These are phyloP conservation scores for Stentor coeruleus DNA, from an alignment of 73 alveolate genomes.

Conservation along the genomic window DNA sequence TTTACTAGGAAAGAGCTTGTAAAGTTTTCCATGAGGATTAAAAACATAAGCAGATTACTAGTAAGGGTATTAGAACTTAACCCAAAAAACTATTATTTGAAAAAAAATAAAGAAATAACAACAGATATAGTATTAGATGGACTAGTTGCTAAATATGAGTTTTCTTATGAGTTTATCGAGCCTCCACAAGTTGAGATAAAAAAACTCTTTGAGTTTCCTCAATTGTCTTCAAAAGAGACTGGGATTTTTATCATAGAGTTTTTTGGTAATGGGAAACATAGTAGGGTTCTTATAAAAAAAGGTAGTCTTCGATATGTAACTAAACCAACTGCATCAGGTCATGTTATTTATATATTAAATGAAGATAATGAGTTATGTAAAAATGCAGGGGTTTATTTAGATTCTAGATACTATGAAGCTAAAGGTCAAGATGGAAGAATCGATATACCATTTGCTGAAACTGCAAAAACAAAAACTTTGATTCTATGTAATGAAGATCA, in stretches of 20 bases:
- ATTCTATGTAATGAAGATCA: neutral
- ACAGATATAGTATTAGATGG: slow-evolving; percentile 67
- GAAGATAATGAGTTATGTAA: slow-evolving; percentile 47
- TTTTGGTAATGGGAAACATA: slow-evolving; percentile 74
- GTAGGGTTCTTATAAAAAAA: slow-evolving; percentile 81
- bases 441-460: slow-evolving; percentile 33
- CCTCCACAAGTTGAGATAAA: neutral
- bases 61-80: slow-evolving; percentile 41
- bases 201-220: slow-evolving; percentile 10
- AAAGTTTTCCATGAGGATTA: neutral
- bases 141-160: slow-evolving; percentile 30
- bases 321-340: slow-evolving; percentile 52
- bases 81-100: slow-evolving; percentile 33
- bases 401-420: slow-evolving; percentile 25
- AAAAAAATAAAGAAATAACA: slow-evolving; percentile 57
- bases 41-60: slow-evolving; percentile 15
- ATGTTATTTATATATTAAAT: slow-evolving; percentile 46
- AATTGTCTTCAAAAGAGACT: slow-evolving; percentile 55
- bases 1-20: neutral
- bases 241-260: slow-evolving; percentile 79
- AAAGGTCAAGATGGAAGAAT: slow-evolving; percentile 39
- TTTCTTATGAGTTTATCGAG: neutral
- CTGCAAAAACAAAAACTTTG: slow-evolving; percentile 8
- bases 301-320: slow-evolving; percentile 63
- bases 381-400: slow-evolving; percentile 39